A percentile compares a stretch with the other conserved stretches of the same genome.
Evolutionary conservation across 2,329 filamentous ascomycete genomes (phyloP).

Genomic region (Fusarium pseudograminearum): DNA sequence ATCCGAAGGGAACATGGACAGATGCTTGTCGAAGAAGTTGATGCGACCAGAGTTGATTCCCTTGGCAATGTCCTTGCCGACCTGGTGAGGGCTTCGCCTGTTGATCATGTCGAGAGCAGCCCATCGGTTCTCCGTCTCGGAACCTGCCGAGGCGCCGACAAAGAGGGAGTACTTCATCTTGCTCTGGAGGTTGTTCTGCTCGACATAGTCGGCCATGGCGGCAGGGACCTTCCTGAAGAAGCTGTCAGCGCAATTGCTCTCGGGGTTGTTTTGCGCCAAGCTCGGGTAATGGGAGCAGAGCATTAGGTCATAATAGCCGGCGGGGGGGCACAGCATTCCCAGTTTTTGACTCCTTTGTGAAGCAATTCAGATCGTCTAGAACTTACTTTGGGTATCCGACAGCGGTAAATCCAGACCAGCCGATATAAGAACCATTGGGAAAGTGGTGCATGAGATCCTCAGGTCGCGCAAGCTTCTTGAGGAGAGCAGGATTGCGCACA

Average conservation of each 20-base stretch:
- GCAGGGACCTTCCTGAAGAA: constrained; percentile 79
- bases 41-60: constrained; percentile 91
- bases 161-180: constrained; percentile 89
- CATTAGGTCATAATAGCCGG: constrained; percentile 29
- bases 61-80: constrained; percentile 89
- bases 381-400: constrained; percentile 84
- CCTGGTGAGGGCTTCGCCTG: constrained; percentile 85
- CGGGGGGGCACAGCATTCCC: constrained; percentile 11
- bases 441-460: constrained; percentile 85
- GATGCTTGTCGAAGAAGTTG: constrained; percentile 93
- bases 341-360: not conserved
- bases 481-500: constrained; percentile 79
- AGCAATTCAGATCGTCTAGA: not conserved
- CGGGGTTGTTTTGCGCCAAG: constrained; percentile 20
- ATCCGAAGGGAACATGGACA: constrained; percentile 92
- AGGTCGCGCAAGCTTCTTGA: constrained; percentile 82
- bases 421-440: constrained; percentile 86
- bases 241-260: constrained; percentile 30
- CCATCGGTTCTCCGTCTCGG: constrained; percentile 93
- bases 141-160: constrained; percentile 88
- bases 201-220: constrained; percentile 87
- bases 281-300: constrained; percentile 28
- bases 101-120: constrained; percentile 92
- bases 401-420: constrained; percentile 92
- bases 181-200: constrained; percentile 86